Evolutionary conservation across 1,139 yeast species (phyloP).

Genomic region (Pichia sp.): DNA sequence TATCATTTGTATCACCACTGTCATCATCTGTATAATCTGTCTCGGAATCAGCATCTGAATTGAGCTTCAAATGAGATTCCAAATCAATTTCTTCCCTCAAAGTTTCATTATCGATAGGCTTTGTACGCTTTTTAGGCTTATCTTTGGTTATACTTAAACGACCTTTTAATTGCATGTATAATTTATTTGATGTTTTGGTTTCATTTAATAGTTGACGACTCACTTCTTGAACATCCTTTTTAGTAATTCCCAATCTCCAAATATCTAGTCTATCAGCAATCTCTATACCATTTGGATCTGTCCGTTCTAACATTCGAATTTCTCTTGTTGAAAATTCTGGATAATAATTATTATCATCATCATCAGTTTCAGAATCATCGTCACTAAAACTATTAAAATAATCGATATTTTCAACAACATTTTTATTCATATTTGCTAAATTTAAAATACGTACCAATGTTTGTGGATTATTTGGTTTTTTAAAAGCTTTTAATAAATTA

Average conservation of each 20-base stretch:
- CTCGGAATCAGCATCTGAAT: no score
- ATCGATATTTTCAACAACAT: conserved; percentile 5
- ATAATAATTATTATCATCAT: conserved; percentile 9
- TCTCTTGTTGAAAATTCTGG: conserved; percentile 1
- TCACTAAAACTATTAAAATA: conserved; percentile 3
- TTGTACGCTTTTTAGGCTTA: no score
- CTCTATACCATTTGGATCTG: conserved; percentile 1
- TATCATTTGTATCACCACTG: neutral
- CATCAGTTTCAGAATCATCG: conserved; percentile 8
- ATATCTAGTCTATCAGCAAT: conserved; percentile 5
- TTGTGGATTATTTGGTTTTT: conserved; percentile 2
- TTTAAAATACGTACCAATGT: conserved; percentile 5
- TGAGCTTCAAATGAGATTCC: no score
- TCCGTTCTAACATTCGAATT: neutral
- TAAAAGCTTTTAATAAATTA: neutral
- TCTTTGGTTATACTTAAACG: no score
- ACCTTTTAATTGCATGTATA: conserved; percentile 1
- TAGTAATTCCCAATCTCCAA: conserved; percentile 6
- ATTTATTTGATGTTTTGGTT: neutral
- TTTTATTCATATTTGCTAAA: neutral
- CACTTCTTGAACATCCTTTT: conserved; percentile 5
- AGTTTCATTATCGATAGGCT: no score
- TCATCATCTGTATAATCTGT: no score
- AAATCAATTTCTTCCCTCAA: no score
- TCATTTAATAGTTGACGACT: neutral